A percentile compares a stretch with the other conserved stretches of the same genome.
Evolutionary conservation across 805 yeast species (phyloP).

Genomic region (Starmerella stigmatis): DNA sequence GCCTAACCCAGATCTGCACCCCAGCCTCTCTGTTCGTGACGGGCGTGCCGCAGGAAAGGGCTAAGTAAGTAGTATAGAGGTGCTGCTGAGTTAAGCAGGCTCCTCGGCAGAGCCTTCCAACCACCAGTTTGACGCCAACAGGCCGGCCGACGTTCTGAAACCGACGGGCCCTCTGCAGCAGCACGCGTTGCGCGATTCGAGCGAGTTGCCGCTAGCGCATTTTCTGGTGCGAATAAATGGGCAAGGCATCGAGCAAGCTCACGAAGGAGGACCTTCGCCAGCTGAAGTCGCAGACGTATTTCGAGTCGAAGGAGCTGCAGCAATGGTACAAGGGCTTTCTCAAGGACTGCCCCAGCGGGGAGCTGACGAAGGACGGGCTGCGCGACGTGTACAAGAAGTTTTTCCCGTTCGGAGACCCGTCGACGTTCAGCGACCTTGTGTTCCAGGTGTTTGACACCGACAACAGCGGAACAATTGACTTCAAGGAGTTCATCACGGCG

Average conservation of each 20-base stretch:
- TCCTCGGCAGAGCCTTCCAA: too few species aligned
- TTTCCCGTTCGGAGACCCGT: constrained; percentile 97
- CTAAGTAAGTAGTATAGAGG: too few species aligned
- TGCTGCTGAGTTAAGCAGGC: too few species aligned
- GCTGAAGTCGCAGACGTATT: constrained; percentile 75
- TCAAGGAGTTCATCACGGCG: constrained; percentile 84
- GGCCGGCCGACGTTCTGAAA: too few species aligned
- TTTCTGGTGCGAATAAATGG: constrained; percentile 67
- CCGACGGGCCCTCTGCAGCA: too few species aligned
- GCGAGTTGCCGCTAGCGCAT: too few species aligned
- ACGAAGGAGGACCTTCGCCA: constrained; percentile 81
- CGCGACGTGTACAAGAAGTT: constrained; percentile 88
- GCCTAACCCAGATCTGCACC: too few species aligned
- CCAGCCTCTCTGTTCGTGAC: too few species aligned
- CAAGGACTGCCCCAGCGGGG: constrained; percentile 89
- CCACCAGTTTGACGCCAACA: too few species aligned
- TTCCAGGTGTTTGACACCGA: constrained; percentile 84
- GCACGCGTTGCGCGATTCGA: too few species aligned
- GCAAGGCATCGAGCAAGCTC: constrained; percentile 85
- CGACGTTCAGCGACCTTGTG: constrained; percentile 77
- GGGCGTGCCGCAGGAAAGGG: too few species aligned
- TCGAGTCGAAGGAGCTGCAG: constrained; percentile 86
- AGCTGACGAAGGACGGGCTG: constrained; percentile 75
- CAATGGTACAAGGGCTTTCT: constrained; percentile 97
- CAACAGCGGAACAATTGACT: constrained; percentile 69